These are phyloP conservation scores for Fusarium sp. DNA, from an alignment of 2,329 filamentous ascomycete species.

Conservation along the genomic window DNA sequence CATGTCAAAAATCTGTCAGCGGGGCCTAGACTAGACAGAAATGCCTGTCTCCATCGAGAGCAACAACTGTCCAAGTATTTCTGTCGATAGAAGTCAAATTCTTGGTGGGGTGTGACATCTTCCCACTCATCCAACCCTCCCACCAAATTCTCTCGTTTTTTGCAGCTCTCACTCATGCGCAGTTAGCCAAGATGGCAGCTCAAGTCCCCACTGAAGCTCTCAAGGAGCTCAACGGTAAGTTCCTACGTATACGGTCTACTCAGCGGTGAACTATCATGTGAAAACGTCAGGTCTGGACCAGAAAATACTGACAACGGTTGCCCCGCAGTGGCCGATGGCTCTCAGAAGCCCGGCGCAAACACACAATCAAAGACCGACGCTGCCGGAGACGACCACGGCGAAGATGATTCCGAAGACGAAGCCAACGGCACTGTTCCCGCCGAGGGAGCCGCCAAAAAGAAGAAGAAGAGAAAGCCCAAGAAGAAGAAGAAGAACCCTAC, in stretches of 20 bases:
- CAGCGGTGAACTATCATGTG: not conserved
- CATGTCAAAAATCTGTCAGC: slow-evolving; percentile 40
- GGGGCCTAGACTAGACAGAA: slow-evolving; percentile 24
- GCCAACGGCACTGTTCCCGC: slow-evolving; percentile 53
- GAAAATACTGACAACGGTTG: slow-evolving; percentile 10
- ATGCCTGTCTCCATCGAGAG: not conserved
- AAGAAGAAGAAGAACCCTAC: slow-evolving; percentile 82
- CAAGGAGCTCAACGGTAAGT: slow-evolving; percentile 54
- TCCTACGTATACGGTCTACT: not conserved
- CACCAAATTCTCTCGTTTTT: slow-evolving; percentile 36
- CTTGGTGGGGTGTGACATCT: slow-evolving; percentile 39
- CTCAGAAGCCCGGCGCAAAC: slow-evolving; percentile 53
- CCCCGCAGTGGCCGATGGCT: slow-evolving; percentile 52
- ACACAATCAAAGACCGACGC: slow-evolving; percentile 50
- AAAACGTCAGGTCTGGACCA: not conserved
- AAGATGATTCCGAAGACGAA: slow-evolving; percentile 64
- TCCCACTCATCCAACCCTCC: slow-evolving; percentile 29
- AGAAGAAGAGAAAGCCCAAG: slow-evolving; percentile 85
- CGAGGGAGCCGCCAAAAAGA: slow-evolving; percentile 51
- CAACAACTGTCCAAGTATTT: slow-evolving; percentile 1
- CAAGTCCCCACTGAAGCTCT: slow-evolving; percentile 55
- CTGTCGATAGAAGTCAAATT: slow-evolving; percentile 22
- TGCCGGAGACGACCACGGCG: slow-evolving; percentile 55
- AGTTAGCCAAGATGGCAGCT: slow-evolving; percentile 53
- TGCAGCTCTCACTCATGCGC: slow-evolving; percentile 22